Evolutionary conservation across 2,329 filamentous ascomycete genomes (phyloP), one percentile per base, ranked within the genome.

Genomic region (Xenosphaeropsis pyriputrescens): DNA sequence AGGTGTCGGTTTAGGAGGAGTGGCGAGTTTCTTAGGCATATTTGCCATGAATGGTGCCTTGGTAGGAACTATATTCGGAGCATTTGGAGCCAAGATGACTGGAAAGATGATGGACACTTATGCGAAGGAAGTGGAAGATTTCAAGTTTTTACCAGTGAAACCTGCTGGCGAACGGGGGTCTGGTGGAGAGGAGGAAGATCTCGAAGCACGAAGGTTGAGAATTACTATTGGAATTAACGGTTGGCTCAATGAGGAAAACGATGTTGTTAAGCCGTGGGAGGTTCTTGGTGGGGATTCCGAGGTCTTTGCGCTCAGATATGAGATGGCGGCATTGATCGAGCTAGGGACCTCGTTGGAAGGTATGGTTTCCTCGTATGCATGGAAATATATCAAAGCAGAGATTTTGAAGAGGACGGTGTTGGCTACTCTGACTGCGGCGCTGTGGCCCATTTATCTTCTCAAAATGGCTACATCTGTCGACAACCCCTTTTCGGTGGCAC

Each of bases 101-200:
- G 85, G 86, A 3, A 71, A 80, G 47, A 86, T 89, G 70, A 83
- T 93, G 68, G 84, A 93, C 49, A 72, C 78, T 41, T 94, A 94
- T 51, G 85, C 88, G 2, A 75, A 76, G 41, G 84, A 93, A 51
- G 85, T 94, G 1, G 77, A 91, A 45, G 88, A 94, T 55, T 77
- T 77, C 47, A 61, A 64, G 15, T 94, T 95, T 52, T 65, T 94
- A 2, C 85, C 85, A 0, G 70, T 93, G 13, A 67, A 70, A 19
- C 22, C 8, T 9, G 8, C 8, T 9, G 60, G 62, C 5, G 47
- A 51, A 42, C 50, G 47, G 50, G 50, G 46, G 34, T 46, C 43
- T 2, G 46, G 43, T 33, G 41, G 43, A 18, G 44, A 47, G 34
- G 45, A 51, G 18, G 51, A 54, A 12, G 50, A 65, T 39, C 60